Base-by-base conservation (phyloP, 2,329 filamentous ascomycete genomes). In the Cercospora sp. region DNA sequence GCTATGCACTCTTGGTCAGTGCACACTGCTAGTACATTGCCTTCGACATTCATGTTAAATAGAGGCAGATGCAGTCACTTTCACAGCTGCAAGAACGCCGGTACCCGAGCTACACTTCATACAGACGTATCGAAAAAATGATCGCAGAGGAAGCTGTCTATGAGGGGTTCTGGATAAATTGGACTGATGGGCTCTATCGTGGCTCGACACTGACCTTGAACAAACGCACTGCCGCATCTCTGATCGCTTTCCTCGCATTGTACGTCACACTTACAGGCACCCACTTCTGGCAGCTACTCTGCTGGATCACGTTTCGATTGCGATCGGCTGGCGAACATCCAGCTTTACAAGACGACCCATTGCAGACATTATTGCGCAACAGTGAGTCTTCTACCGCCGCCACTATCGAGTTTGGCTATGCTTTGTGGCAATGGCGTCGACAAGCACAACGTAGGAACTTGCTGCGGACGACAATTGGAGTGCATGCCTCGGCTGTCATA, bases 221-320 rank as follows among this genome's bases (percentile, higher is more conserved):
- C n/a, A 40, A 49, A 53, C 61, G 26, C 16, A 60, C 30, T 63
- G 61, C 32, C 9, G 65, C 61, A n/a, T 67, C 49, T 55, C n/a
- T 67, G n/a, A 53, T 67, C 40, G 65, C 65, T n/a, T 67, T 64
- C 6, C 58, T 67, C 7, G 65, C 65, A 16, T 37, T 64, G 13
- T 63, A 49, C 26, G 61, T 64, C 18, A 67, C 21, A 24, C 26
- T 67, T 18, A 55, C 51, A 18, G 65, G 65, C 13, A 60, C 51
- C 12, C 51, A 67, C 13, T 63, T 59, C 16, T 67, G 65, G 60
- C 65, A 63, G 18, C 21, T 61, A 37, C 43, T 61, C 24, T 61
- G 64, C 45, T 61, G 62, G 62, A 16, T 58, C 10, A n/a, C 21
- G 26, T 65, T 65, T 51, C 62, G 57, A 58, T 13, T 65, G 30